Evolutionary conservation across 2,329 filamentous ascomycete species (phyloP), one percentile per base, ranked within the genome.

Genomic region (Scedosporium apiospermum): DNA sequence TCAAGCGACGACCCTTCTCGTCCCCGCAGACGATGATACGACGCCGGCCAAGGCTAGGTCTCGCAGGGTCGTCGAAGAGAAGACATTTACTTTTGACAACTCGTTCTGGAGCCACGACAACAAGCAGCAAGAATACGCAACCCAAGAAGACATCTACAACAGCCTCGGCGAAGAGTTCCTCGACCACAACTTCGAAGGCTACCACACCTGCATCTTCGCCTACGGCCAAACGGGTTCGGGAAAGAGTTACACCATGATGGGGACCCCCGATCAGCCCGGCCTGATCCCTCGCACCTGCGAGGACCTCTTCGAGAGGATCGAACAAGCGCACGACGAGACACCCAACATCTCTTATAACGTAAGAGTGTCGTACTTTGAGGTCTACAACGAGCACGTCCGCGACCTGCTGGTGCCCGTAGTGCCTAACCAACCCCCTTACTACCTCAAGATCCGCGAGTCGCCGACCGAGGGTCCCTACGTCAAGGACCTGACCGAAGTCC

Each of bases 181-280:
- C 65, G 95, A 99, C 75, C 95, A 99, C 82, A 99, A 99, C 77
- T 99, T 99, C 70, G 93, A 97, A 72, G 95, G 95, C 66, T 99
- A 99, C 78, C 93, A 99, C 76, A 99, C 95, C 0, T 99, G 95
- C 75, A 99, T 99, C 68, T 98, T 99, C 72, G 95, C 95, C 65
- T 98, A 99, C 71, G 95, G 95, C 10, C 95, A 99, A 79, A 99
- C 95, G 0, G 95, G 95, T 26, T 96, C 93, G 0, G 95, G 95
- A 60, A 99, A 99, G 79, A 96, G 91, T 73, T 99, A 98, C 77
- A 97, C 95, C 51, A 99, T 89, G 86, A 99, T 99, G 95, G 95
- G 95, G 53, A 87, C 83, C 1, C 81, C 88, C 5, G 89, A 95
- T 34, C 85, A 96, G 67, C 91, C 92, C 0, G 95, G 95, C 4